phyloP scores from a whole-genome alignment of 78 protist species.

The Pigoraptor vietnamica region DNA sequence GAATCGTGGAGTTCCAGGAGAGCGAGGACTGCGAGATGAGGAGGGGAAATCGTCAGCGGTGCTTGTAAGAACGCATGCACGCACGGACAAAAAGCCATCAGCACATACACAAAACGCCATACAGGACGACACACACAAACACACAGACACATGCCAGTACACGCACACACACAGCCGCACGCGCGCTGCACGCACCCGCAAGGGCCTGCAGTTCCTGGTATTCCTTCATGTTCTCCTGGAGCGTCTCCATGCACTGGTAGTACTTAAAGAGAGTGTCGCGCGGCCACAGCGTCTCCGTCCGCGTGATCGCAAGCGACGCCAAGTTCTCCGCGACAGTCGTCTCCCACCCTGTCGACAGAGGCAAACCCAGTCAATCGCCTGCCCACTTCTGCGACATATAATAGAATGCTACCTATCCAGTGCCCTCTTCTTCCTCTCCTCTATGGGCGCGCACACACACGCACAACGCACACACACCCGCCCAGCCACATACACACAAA shows the following conservation, averaged over 20 bases:
- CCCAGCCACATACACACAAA: background rate
- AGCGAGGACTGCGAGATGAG: too few relatives aligned
- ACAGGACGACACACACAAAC: background rate
- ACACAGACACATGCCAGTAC: background rate
- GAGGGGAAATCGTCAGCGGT: too few relatives aligned
- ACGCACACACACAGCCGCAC: background rate
- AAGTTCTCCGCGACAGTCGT: background rate
- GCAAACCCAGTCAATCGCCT: background rate
- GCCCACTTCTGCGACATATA: too few relatives aligned
- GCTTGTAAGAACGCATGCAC: too few relatives aligned
- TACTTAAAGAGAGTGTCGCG: background rate
- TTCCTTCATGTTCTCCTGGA: background rate
- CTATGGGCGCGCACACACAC: background rate
- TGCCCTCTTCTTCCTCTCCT: too few relatives aligned
- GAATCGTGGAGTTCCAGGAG: too few relatives aligned
- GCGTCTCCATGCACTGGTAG: background rate
- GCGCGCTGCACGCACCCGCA: background rate
- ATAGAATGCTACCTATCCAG: too few relatives aligned
- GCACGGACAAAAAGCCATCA: too few relatives aligned
- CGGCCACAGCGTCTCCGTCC: background rate
- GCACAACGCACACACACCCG: background rate
- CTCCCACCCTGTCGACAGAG: background rate
- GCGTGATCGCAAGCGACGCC: background rate
- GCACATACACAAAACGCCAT: too few relatives aligned
- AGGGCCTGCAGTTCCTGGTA: background rate